Base-by-base conservation (phyloP, 768 basidiomycete genomes). In the Amanita polypyramis region DNA sequence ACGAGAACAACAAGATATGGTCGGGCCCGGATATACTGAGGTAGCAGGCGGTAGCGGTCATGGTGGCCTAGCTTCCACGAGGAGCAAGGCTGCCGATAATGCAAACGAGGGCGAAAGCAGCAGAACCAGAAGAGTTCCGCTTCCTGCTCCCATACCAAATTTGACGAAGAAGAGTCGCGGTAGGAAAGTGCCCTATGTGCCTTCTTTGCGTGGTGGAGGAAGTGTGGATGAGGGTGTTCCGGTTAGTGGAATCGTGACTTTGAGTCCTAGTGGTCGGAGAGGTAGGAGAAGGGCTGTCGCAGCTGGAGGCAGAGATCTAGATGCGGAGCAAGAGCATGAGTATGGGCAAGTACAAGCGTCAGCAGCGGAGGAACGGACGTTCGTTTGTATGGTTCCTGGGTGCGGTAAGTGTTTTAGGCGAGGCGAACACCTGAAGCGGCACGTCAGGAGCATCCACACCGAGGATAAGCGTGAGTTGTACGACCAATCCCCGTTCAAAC, bases 351-450 rank as follows among this genome's bases (percentile, higher is more conserved):
- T 19, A 6, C 15, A 3, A n/a, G 45, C 15, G 23, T 12, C 45
- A 3, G 15, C 3, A 15, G 35, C 10, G 3, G 51, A 44, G 7
- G 52, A 65, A 54, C 66, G 84, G 41, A 69, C 73, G 23, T 83
- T 79, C 60, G 69, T 76, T 51, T 91, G 88, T 60, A 68, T 70
- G 15, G 84, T 85, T 0, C 67, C 75, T 0, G 85, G 76, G 1
- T 92, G 89, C 55, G 79, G 78, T 14, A 89, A 89, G 66, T 80
- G 80, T 49, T 93, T 93, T 56, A 77, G 77, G 32, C 70, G 89
- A 2, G 76, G 80, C 1, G 86, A 90, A 55, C 89, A 92, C 62
- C 66, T 93, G 49, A 88, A 89, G 65, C 67, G 89, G 21, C 89
- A 91, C 65, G 74, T 90, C 15, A 63, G 82, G 50, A 81, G 80